Conservation (phyloP, 768 basidiomycete species). For the Phlegmacium glaucopus region DNA sequence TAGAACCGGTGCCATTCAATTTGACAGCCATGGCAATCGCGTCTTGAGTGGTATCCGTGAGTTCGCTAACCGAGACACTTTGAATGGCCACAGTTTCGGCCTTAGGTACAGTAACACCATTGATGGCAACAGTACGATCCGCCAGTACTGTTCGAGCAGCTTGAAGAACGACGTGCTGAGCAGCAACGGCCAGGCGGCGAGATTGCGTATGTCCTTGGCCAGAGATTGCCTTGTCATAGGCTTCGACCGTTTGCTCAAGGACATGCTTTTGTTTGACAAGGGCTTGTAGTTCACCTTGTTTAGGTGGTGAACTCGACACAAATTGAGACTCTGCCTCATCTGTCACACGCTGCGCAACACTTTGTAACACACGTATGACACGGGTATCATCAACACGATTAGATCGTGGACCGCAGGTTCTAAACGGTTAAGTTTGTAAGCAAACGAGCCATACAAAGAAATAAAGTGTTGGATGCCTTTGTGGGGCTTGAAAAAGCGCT, state of each 20-base stretch:
- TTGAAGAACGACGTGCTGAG: slow-evolving; percentile 78
- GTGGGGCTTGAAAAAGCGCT: slow-evolving; percentile 38
- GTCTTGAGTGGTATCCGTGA: slow-evolving; percentile 50
- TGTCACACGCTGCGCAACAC: slow-evolving; percentile 74
- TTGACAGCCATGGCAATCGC: slow-evolving; percentile 84
- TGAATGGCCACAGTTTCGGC: slow-evolving; percentile 41
- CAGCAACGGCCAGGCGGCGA: slow-evolving; percentile 67
- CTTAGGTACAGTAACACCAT: slow-evolving; percentile 33
- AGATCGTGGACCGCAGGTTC: slow-evolving; percentile 18
- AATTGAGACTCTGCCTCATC: slow-evolving; percentile 70
- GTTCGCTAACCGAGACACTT: slow-evolving; percentile 47
- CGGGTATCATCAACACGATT: slow-evolving; percentile 50
- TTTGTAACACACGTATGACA: slow-evolving; percentile 74
- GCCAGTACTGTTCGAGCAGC: slow-evolving; percentile 69
- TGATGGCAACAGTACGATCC: slow-evolving; percentile 40
- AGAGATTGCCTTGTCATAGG: slow-evolving; percentile 67
- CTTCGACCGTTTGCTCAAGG: slow-evolving; percentile 64
- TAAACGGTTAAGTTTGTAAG: neutral
- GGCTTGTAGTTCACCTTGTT: slow-evolving; percentile 50
- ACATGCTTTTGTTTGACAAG: slow-evolving; percentile 83
- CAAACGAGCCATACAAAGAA: neutral
- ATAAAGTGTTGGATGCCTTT: slow-evolving; percentile 25
- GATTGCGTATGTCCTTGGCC: slow-evolving; percentile 50
- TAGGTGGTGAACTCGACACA: slow-evolving; percentile 47
- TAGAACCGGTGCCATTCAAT: slow-evolving; percentile 66